These are phyloP conservation scores for Albizia julibrissin DNA, from an alignment of 306 rosid species.

Conservation along the genomic window DNA sequence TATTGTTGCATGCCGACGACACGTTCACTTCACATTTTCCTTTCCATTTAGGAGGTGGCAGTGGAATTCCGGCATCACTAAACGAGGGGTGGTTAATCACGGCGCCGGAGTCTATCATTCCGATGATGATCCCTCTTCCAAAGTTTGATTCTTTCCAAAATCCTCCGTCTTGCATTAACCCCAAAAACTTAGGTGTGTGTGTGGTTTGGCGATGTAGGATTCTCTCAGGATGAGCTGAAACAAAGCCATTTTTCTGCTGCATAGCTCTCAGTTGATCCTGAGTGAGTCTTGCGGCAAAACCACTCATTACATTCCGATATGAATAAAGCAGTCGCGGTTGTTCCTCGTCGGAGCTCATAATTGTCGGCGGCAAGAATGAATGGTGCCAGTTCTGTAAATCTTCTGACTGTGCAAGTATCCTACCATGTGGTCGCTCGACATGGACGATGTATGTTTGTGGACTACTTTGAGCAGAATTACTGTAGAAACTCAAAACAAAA, in stretches of 20 bases:
- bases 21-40: conserved; percentile 64
- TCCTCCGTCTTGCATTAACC: conserved; percentile 53
- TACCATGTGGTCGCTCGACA: conserved; percentile 44
- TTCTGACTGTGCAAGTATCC: conserved; percentile 22
- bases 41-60: conserved; percentile 78
- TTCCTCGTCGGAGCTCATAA: conserved; percentile 27
- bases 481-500: conserved; percentile 37
- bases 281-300: conserved; percentile 69
- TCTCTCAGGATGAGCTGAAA: conserved; percentile 47
- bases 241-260: conserved; percentile 53
- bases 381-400: conserved; percentile 57
- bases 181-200: conserved; percentile 59
- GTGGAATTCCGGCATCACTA: conserved; percentile 57
- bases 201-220: conserved; percentile 56
- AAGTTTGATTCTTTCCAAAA: conserved; percentile 60
- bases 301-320: conserved; percentile 54
- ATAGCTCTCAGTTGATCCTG: conserved; percentile 49
- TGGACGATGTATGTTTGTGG: conserved; percentile 57
- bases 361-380: conserved; percentile 56
- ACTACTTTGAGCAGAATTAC: conserved; percentile 37
- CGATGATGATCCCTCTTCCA: conserved; percentile 71
- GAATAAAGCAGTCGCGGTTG: conserved; percentile 43
- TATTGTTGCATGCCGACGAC: conserved; percentile 60
- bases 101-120: conserved; percentile 70
- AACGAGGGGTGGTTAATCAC: conserved; percentile 65